phyloP scores from a whole-genome alignment of 352 stramenopile species.

The Phytophthora pseudosyringae region DNA sequence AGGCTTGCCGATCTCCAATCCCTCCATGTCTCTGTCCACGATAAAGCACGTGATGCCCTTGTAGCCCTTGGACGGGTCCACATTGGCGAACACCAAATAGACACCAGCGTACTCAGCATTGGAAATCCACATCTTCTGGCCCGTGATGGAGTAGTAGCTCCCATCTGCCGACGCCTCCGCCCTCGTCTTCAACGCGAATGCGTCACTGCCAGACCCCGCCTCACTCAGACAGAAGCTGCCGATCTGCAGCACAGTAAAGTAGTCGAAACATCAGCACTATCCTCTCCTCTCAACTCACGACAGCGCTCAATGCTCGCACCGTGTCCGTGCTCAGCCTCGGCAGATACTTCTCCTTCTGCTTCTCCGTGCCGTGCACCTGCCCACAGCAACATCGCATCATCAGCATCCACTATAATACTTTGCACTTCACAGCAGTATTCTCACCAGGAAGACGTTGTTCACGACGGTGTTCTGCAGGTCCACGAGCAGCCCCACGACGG shows the following conservation, averaged over 20 bases:
- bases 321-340: conserved; percentile 82
- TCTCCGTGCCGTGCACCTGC: conserved; percentile 71
- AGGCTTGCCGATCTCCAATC: conserved; percentile 93
- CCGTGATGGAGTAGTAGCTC: conserved; percentile 95
- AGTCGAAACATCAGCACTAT: not conserved
- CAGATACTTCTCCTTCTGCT: conserved; percentile 91
- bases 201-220: conserved; percentile 94
- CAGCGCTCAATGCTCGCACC: conserved; percentile 35
- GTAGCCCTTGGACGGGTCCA: conserved; percentile 92
- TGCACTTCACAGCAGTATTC: not conserved
- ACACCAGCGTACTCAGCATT: conserved; percentile 96
- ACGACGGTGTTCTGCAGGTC: conserved; percentile 96
- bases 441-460: conserved; percentile 95
- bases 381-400: not conserved
- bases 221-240: conserved; percentile 97
- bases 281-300: not conserved
- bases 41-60: conserved; percentile 99
- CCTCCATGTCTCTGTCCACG: conserved; percentile 93
- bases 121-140: conserved; percentile 98
- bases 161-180: conserved; percentile 88
- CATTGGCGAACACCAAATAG: conserved; percentile 97
- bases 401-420: conserved; percentile 1
- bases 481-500: conserved; percentile 93
- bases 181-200: conserved; percentile 95
- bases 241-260: conserved; percentile 61